Percentiles rank a stretch among this genome's conserved stretches.
Conservation (phyloP, 2,329 filamentous ascomycete genomes). For the Anisogramma anomala region DNA sequence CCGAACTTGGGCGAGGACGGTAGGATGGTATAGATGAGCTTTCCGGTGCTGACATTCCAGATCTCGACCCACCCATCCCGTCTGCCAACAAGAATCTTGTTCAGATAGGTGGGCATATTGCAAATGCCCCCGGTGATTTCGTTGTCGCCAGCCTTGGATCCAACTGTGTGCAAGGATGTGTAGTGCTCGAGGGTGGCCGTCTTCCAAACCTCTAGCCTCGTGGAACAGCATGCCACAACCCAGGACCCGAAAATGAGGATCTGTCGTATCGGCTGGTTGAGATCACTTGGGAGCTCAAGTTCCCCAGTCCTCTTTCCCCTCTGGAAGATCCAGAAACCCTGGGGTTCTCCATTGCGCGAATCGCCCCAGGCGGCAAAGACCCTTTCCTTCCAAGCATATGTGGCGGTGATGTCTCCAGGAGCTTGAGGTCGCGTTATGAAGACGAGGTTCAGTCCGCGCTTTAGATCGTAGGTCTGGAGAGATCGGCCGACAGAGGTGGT, state of each 20-base stretch:
- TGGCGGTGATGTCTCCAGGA: constrained; percentile 74
- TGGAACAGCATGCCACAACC: constrained; percentile 70
- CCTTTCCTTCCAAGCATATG: constrained; percentile 73
- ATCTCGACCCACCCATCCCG: constrained; percentile 87
- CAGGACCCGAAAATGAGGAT: constrained; percentile 80
- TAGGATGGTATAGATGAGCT: constrained; percentile 80
- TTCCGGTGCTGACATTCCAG: constrained; percentile 90
- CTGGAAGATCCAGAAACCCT: constrained; percentile 85
- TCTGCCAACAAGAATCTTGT: constrained; percentile 87
- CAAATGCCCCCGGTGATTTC: constrained; percentile 67
- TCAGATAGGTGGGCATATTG: constrained; percentile 88
- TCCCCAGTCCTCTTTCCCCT: constrained; percentile 75
- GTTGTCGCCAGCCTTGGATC: constrained; percentile 45
- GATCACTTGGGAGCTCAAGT: constrained; percentile 54
- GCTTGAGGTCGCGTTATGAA: constrained; percentile 91
- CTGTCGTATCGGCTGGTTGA: constrained; percentile 61
- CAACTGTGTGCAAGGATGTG: constrained; percentile 60
- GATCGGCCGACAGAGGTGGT: constrained; percentile 86
- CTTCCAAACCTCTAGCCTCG: constrained; percentile 82
- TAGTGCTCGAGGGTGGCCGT: constrained; percentile 75
- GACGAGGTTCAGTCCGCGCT: constrained; percentile 77
- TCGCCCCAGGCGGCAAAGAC: constrained; percentile 86
- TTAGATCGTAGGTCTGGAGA: constrained; percentile 91
- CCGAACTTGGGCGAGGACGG: constrained; percentile 63
- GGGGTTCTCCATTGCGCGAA: constrained; percentile 33